phyloP scores from a whole-genome alignment of 176 grass and related monocot species.

The Raddia distichophylla region DNA sequence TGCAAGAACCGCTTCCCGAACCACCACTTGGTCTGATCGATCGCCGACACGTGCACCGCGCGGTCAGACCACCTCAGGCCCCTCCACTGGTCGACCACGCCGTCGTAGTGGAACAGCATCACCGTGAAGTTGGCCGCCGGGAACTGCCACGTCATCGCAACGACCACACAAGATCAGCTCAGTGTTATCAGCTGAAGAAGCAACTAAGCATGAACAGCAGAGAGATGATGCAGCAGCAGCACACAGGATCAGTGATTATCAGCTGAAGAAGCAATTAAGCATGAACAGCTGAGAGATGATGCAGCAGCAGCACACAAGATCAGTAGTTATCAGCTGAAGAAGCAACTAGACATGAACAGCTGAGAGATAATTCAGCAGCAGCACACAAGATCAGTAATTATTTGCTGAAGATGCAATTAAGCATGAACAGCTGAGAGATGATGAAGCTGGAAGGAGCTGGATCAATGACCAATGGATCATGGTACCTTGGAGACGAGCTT shows the following conservation, averaged over 20 bases:
- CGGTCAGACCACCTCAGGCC: constrained; percentile 59
- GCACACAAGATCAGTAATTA: too few species aligned
- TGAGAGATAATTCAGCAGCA: background rate
- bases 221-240: too few species aligned
- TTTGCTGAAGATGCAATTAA: background rate
- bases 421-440: background rate
- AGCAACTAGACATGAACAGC: background rate
- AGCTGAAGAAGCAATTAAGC: too few species aligned
- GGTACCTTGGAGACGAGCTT: constrained; percentile 76
- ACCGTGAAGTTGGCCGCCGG: constrained; percentile 53
- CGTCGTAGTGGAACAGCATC: constrained; percentile 93
- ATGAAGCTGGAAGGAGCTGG: background rate
- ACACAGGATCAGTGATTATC: too few species aligned
- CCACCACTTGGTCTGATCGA: constrained; percentile 94
- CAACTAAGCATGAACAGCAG: too few species aligned
- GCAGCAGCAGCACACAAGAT: background rate
- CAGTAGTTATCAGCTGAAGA: too few species aligned
- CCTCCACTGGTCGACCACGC: constrained; percentile 64
- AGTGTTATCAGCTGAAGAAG: background rate
- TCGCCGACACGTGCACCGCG: constrained; percentile 63
- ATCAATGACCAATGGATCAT: background rate
- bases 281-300: too few species aligned
- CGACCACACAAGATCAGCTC: background rate
- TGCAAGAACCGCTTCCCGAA: constrained; percentile 90
- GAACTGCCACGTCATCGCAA: constrained; percentile 49